phyloP scores from a whole-genome alignment of 805 yeast species.

The Myxozyma vanderwaltii region DNA sequence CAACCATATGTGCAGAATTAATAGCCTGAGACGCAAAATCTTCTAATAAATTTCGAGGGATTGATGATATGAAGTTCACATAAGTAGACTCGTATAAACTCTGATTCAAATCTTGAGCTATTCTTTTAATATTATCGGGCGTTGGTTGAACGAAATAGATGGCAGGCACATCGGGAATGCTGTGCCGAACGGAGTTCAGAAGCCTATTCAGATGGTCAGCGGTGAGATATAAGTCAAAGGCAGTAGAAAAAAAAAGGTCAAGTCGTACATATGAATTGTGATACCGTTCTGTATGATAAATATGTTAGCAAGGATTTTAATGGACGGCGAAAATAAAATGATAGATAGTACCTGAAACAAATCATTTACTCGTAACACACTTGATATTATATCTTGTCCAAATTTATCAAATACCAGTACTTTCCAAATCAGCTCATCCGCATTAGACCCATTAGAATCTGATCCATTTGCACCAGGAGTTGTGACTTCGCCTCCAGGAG shows the following conservation, averaged over 20 bases:
- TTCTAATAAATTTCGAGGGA: conserved; percentile 78
- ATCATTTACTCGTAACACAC: conserved; percentile 91
- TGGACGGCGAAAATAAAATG: neutral
- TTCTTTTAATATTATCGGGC: conserved; percentile 65
- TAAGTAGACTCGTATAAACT: conserved; percentile 80
- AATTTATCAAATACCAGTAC: conserved; percentile 78
- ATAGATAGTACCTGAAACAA: conserved; percentile 50
- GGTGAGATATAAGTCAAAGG: neutral
- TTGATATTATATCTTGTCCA: conserved; percentile 83
- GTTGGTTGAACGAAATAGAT: conserved; percentile 91
- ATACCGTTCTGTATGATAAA: conserved; percentile 63
- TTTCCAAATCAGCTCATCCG: conserved; percentile 83
- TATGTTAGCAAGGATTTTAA: neutral
- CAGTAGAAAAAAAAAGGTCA: too few relatives aligned
- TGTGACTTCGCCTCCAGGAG: conserved; percentile 45
- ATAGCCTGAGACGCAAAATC: conserved; percentile 77
- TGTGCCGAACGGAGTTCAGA: conserved; percentile 69
- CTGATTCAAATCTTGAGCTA: conserved; percentile 64
- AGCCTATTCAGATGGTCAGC: conserved; percentile 38
- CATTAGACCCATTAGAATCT: conserved; percentile 43
- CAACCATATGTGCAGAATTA: conserved; percentile 65
- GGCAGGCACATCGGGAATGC: conserved; percentile 92
- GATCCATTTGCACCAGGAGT: conserved; percentile 49
- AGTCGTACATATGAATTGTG: conserved; percentile 69
- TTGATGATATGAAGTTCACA: conserved; percentile 81